Base-by-base conservation (phyloP, 495 filamentous ascomycete species). In the Hypoxylon crocopeplum region DNA sequence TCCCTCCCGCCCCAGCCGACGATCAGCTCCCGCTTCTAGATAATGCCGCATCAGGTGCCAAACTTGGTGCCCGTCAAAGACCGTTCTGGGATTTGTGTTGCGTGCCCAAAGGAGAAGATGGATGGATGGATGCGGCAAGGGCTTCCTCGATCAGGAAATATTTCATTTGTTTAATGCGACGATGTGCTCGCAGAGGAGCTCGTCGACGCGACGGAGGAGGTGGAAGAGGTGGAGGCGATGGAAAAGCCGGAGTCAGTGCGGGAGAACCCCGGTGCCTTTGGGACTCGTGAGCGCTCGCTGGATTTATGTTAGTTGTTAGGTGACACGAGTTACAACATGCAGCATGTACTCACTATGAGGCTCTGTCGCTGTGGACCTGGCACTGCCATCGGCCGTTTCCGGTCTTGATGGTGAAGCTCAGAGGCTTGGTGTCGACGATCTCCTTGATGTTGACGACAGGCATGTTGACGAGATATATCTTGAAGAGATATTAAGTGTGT, bases 371-470 rank as follows among this genome's bases (percentile, higher is more conserved):
- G 60, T 77, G 63, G 7, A 80, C 44, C 19, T 68, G 72, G 67
- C 75, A 77, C 33, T 69, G 39, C 70, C 74, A 80, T 56, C 66
- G 69, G 37, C 66, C 66, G 24, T 46, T 44, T 38, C 70, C 69
- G 4, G 76, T 70, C 68, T 69, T 74, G 59, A 80, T 73, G 37
- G 73, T 71, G 72, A 80, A 80, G 54, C 57, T 65, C 59, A 79
- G 36, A 22, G 64, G 69, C 54, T 68, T 68, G 49, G 6, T 64
- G 64, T 75, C 62, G 27, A 79, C 65, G 54, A 68, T 53, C 25
- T 68, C n/a, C 38, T 70, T 61, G 57, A 76, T 53, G 21, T 68
- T 58, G 19, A 56, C 25, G 58, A 59, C 41, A 62, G 67, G 67
- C 69, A 69, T 69, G 22, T 41, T 69, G 61, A 42, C 8, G 22